Base-by-base conservation (phyloP, 2,329 filamentous ascomycete species). In the Xylariaceae sp. region DNA sequence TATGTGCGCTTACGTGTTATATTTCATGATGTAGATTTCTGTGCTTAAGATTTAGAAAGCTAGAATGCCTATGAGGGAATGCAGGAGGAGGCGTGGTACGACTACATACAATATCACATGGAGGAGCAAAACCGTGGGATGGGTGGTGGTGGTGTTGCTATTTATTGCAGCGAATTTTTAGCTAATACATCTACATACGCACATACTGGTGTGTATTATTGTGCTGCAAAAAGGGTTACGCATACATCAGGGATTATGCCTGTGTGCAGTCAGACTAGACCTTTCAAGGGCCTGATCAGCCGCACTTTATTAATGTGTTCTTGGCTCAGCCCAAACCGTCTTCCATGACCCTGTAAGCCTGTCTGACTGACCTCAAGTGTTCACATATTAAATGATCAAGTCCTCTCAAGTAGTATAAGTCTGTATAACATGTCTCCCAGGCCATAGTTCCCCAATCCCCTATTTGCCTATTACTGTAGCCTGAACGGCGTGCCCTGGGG, bases 321-420 rank as follows among this genome's bases (percentile, higher is more conserved):
- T 20, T 46, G 44, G 40, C n/a, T 44, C 40, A 59, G 59, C 57
- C 56, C n/a, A n/a, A n/a, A n/a, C n/a, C 50, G 54, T 56, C 47
- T 47, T 26, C 44, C 47, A 46, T 52, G 47, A 46, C 20, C 16
- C 16, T 48, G 12, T 32, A 26, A 18, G 5, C n/a, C 10, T 14
- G 16, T 32, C 23, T 26, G 14, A 37, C 44, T 37, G 12, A 37
- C 32, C 7, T 12, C 14, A 7, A 12, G 5, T 37, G 32, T 3
- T 3, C 9, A 12, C n/a, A 37, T 14, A 10, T 37, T 14, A 7
- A 12, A 7, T 37, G 5, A 37, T 37, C 32, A 37, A 12, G 32
- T 14, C 12, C 14, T 37, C 12, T 12, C 32, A 37, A 12, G 32
- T 3, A 14, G 3, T 7, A 26, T 9, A 26, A 26, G 4, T 26